These are phyloP conservation scores for Juncus effusus DNA, from an alignment of 176 grass and related monocot genomes.

Conservation along the genomic window DNA sequence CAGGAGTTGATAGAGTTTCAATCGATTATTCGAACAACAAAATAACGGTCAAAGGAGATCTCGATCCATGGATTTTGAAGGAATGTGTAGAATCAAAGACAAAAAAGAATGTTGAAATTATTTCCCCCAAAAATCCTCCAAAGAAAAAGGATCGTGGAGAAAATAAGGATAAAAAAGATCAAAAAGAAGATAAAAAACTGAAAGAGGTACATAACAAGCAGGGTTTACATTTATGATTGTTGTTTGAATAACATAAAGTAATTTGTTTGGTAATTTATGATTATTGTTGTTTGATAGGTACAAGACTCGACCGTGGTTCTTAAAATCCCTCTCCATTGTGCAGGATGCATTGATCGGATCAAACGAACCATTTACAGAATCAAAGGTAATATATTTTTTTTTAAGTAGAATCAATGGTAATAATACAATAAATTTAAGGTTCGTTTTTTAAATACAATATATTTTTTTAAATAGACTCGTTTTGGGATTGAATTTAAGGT, in stretches of 20 bases:
- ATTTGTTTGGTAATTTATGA: background rate
- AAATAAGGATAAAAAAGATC: conserved; percentile 26
- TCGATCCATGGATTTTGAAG: conserved; percentile 54
- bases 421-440: too few species aligned
- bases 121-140: conserved; percentile 48
- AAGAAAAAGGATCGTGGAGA: conserved; percentile 33
- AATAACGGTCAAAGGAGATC: conserved; percentile 48
- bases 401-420: too few species aligned
- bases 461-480: too few species aligned
- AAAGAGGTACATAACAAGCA: conserved; percentile 31
- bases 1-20: conserved; percentile 40
- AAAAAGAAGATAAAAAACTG: conserved; percentile 21
- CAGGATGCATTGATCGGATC: conserved; percentile 49
- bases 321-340: conserved; percentile 53
- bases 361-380: conserved; percentile 39
- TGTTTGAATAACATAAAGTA: background rate
- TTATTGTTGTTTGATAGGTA: conserved; percentile 13
- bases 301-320: conserved; percentile 46
- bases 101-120: conserved; percentile 46
- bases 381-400: conserved; percentile 37
- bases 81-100: conserved; percentile 37
- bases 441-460: too few species aligned
- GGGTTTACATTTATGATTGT: background rate
- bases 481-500: too few species aligned
- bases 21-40: conserved; percentile 37